phyloP scores from a whole-genome alignment of 78 protist genomes.

The Capsaspora owczarzaki region DNA sequence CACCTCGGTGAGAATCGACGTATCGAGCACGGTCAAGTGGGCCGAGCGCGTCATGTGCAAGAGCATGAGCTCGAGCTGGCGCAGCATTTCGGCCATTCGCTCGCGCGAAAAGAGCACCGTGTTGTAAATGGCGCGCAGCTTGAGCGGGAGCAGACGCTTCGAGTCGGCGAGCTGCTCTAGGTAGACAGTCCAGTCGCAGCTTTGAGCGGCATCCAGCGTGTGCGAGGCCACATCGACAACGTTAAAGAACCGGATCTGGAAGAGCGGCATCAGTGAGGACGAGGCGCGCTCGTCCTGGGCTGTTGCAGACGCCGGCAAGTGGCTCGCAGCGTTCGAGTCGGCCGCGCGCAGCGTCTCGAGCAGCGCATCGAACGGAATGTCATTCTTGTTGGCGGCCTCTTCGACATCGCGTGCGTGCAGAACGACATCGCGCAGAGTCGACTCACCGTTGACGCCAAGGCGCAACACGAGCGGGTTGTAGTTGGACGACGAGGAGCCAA shows the following conservation, averaged over 20 bases:
- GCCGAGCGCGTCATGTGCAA: neutral
- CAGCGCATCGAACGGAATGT: conserved; percentile 10
- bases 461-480: conserved; percentile 18
- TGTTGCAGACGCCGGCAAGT: neutral
- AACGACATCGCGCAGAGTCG: neutral
- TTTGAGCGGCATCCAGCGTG: conserved; percentile 19
- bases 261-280: neutral
- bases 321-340: neutral
- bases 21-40: neutral
- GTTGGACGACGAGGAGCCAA: neutral
- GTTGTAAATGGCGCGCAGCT: conserved; percentile 5
- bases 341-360: neutral
- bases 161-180: conserved; percentile 23
- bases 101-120: conserved; percentile 2
- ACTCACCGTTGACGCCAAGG: neutral
- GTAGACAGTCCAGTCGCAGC: conserved; percentile 21
- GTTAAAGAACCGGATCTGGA: conserved; percentile 19
- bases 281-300: too few relatives aligned
- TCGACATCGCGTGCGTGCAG: neutral
- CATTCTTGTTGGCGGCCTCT: neutral
- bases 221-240: neutral
- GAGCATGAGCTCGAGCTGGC: neutral
- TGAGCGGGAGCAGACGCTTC: conserved; percentile 21
- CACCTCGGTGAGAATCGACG: neutral
- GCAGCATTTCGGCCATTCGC: neutral